These are phyloP conservation scores for Fusarium marasasianum DNA, from an alignment of 2,329 filamentous ascomycete genomes.

Conservation along the genomic window DNA sequence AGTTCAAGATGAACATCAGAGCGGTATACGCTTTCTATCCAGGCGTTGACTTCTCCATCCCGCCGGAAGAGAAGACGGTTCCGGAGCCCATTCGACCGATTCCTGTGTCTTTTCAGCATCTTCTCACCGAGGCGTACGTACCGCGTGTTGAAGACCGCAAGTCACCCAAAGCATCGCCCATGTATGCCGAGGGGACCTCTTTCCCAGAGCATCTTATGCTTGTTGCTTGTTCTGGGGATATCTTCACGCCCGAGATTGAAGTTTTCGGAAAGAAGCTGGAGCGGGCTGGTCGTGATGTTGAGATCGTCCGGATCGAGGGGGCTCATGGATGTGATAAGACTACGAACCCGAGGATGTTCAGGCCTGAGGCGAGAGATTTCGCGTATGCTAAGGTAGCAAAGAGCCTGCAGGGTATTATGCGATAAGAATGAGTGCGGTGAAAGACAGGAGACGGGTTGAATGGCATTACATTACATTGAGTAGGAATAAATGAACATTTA, in stretches of 20 bases:
- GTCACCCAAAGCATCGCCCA: slow-evolving; percentile 49
- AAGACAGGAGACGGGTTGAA: background rate
- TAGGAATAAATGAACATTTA: accelerated
- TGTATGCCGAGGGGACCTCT: slow-evolving; percentile 36
- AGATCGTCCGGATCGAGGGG: slow-evolving; percentile 21
- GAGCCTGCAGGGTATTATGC: background rate
- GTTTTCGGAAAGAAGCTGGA: slow-evolving; percentile 42
- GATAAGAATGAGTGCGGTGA: background rate
- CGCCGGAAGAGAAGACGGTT: slow-evolving; percentile 43
- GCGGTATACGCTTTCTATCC: slow-evolving; percentile 60
- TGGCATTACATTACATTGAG: background rate
- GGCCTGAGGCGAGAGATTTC: background rate
- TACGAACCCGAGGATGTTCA: background rate
- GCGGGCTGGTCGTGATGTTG: background rate
- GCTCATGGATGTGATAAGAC: slow-evolving; percentile 40
- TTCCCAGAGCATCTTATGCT: slow-evolving; percentile 37
- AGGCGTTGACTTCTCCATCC: slow-evolving; percentile 44
- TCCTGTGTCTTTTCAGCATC: background rate
- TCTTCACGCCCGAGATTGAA: slow-evolving; percentile 48
- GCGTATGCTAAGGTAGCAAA: slow-evolving; percentile 5
- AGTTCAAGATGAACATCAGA: slow-evolving; percentile 53
- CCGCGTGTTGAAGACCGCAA: slow-evolving; percentile 38
- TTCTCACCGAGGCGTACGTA: slow-evolving; percentile 50
- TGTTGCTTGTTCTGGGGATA: slow-evolving; percentile 49
- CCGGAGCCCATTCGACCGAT: slow-evolving; percentile 35